Base-by-base conservation (phyloP, 257 asterid species). In the Agastache rugosa region DNA sequence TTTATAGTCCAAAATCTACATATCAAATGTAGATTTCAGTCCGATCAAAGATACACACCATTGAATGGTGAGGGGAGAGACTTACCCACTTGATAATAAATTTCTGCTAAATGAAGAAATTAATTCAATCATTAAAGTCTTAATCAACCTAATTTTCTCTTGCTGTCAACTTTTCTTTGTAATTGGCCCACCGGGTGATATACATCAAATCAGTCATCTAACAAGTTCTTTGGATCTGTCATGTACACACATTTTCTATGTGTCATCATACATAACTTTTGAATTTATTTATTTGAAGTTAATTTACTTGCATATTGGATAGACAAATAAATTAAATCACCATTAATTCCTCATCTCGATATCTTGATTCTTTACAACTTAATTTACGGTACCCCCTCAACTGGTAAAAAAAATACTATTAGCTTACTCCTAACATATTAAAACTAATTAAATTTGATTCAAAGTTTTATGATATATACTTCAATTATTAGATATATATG, bases 161-260 rank as follows among this genome's bases (percentile, higher is more conserved):
- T 37, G 20, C 34, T 8, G 41, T 48, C 55, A 11, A 68, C 65
- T 76, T 71, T 60, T 29, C 34, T 16, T 63, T 62, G 45, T 41
- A 27, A 8, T 47, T 71, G 82, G 77, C 69, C 82, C 84, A 72
- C 77, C 56, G 14, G 27, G 75, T 75, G 79, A 75, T 79, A 67
- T 61, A 77, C 71, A 82, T 85, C 88, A 83, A 75, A 81, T 90
- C 85, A 74, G 25, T 56, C 71, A 17, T 76, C 77, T 79, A 75
- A 78, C 79, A 63, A 48, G 59, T 76, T 79, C 60, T 75, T 79
- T 73, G 71, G 75, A 78, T 62, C 67, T 80, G 44, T 75, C 63
- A 67, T 47, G 39, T 31, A 11, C 60, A 61, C 60, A 22, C 54
- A 25, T 34, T 63, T 78, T 69, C 73, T 59, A 14, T 27, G 62